A percentile compares a stretch with the other conserved stretches of the same genome.
phyloP scores from a whole-genome alignment of 306 rosid genomes.

The Quercus variabilis region DNA sequence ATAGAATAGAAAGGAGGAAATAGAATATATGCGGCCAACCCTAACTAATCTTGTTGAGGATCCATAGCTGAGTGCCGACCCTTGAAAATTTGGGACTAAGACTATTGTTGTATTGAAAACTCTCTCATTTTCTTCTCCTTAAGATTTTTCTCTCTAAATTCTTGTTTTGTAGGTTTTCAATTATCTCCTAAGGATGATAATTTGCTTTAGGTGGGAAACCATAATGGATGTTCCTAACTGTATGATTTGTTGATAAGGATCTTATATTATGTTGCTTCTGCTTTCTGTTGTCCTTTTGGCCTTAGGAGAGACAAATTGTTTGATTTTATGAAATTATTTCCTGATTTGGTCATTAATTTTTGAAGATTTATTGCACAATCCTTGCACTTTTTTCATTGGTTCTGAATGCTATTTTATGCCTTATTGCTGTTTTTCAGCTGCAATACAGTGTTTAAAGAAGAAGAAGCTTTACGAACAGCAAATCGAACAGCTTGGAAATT shows the following conservation, averaged over 20 bases:
- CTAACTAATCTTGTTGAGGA: too few species aligned
- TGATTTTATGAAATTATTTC: background rate
- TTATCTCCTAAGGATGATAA: background rate
- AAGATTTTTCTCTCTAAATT: too few species aligned
- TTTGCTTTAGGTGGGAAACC: background rate
- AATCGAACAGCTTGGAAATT: slow-evolving; percentile 95
- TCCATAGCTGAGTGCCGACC: too few species aligned
- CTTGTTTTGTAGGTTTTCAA: too few species aligned
- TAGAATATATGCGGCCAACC: too few species aligned
- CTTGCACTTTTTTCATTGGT: background rate
- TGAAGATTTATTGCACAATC: background rate
- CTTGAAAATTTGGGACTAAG: too few species aligned
- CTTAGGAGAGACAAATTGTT: background rate
- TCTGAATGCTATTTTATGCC: background rate
- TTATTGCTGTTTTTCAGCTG: slow-evolving; percentile 46
- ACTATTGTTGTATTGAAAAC: too few species aligned
- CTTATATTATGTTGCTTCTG: too few species aligned
- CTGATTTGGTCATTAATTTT: background rate
- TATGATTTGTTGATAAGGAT: background rate
- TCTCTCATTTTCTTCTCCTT: too few species aligned
- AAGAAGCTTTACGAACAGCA: slow-evolving; percentile 91
- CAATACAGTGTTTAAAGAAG: slow-evolving; percentile 95
- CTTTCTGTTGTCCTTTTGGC: background rate
- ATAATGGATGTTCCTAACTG: background rate
- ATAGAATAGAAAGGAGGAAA: too few species aligned